Evolutionary conservation across 768 basidiomycete species (phyloP).

Genomic region (Cystoderma amianthinum): DNA sequence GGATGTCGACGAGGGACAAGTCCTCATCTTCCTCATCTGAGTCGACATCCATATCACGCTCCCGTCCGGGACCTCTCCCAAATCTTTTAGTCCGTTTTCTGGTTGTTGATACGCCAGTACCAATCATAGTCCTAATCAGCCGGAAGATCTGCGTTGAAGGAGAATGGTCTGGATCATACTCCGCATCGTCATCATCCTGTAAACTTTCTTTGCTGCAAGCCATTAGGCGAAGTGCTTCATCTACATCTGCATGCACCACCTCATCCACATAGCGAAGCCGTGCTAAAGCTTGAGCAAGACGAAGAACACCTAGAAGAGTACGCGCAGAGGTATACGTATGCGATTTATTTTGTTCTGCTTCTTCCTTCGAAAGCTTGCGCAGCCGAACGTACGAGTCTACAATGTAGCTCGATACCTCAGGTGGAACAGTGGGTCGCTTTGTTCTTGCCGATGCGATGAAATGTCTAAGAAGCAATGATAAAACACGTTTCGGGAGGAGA

Average conservation of each 20-base stretch:
- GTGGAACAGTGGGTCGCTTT: slow-evolving; percentile 85
- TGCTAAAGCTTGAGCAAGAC: slow-evolving; percentile 91
- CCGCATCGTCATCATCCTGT: slow-evolving; percentile 70
- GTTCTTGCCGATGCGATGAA: slow-evolving; percentile 91
- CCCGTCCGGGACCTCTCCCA: slow-evolving; percentile 63
- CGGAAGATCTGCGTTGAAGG: slow-evolving; percentile 81
- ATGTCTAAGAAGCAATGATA: slow-evolving; percentile 46
- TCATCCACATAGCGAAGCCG: slow-evolving; percentile 78
- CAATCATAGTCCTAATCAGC: slow-evolving; percentile 83
- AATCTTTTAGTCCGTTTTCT: slow-evolving; percentile 35
- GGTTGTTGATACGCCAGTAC: slow-evolving; percentile 24
- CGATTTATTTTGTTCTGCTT: slow-evolving; percentile 80
- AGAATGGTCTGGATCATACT: slow-evolving; percentile 69
- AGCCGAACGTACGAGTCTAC: slow-evolving; percentile 95
- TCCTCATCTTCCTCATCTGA: slow-evolving; percentile 68
- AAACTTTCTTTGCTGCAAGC: slow-evolving; percentile 92
- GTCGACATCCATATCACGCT: slow-evolving; percentile 65
- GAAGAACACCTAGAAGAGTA: slow-evolving; percentile 90
- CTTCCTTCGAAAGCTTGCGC: slow-evolving; percentile 88
- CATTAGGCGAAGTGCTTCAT: slow-evolving; percentile 96
- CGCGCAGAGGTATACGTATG: slow-evolving; percentile 96
- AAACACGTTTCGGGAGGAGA: slow-evolving; percentile 5
- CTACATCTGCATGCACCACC: slow-evolving; percentile 85
- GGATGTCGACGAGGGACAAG: slow-evolving; percentile 80
- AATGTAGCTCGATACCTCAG: slow-evolving; percentile 83